Evolutionary conservation across 495 filamentous ascomycete species (phyloP).

Genomic region (Neurospora sp.): DNA sequence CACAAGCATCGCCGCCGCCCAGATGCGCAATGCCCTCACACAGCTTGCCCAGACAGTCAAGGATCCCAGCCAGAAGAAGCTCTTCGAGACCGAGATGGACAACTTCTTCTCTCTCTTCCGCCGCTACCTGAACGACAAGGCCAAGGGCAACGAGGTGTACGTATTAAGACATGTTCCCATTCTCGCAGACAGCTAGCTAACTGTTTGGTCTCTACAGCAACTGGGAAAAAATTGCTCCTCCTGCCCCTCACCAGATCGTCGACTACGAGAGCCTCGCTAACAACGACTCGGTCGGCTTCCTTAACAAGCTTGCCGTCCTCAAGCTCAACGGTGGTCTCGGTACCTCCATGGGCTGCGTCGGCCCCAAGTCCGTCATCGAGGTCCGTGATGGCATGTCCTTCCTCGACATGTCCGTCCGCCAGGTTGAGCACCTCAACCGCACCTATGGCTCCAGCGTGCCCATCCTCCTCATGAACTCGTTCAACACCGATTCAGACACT

Average conservation of each 20-base stretch:
- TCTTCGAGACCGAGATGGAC: constrained; percentile 99
- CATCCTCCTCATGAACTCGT: constrained; percentile 99
- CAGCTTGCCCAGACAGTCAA: constrained; percentile 81
- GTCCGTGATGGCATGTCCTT: constrained; percentile 99
- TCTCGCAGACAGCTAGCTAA: constrained; percentile 20
- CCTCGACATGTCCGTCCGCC: constrained; percentile 95
- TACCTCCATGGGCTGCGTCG: constrained; percentile 99
- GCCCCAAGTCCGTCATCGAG: constrained; percentile 98
- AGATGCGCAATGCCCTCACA: constrained; percentile 98
- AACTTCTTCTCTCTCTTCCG: constrained; percentile 99
- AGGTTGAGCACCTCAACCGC: constrained; percentile 98
- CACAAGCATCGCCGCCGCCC: constrained; percentile 90
- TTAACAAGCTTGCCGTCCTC: constrained; percentile 95
- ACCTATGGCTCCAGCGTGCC: constrained; percentile 96
- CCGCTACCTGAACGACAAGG: constrained; percentile 95
- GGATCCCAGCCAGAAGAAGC: constrained; percentile 74
- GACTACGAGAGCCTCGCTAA: constrained; percentile 81
- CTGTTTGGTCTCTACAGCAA: constrained; percentile 38
- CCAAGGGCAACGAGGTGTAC: constrained; percentile 83
- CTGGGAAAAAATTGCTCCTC: constrained; percentile 93
- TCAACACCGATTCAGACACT: constrained; percentile 99
- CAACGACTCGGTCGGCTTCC: constrained; percentile 79
- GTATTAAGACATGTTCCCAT: constrained; percentile 12
- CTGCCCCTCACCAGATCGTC: constrained; percentile 82
- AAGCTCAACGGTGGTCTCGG: constrained; percentile 99